A percentile compares a stretch with the other conserved stretches of the same genome.
phyloP scores from a whole-genome alignment of 1,139 yeast species.

The Candida frijolesensis region DNA sequence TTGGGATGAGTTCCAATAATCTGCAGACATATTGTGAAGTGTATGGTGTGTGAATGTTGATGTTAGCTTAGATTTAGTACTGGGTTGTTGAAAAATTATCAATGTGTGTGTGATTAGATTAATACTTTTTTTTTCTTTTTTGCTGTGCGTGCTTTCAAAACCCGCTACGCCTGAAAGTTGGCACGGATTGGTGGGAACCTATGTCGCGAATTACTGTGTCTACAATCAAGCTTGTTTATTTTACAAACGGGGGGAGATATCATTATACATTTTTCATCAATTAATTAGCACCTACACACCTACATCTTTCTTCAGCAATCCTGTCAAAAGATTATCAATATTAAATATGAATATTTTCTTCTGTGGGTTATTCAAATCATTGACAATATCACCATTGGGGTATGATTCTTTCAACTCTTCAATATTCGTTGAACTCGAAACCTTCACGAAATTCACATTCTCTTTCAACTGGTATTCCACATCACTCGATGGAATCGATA shows the following conservation, averaged over 20 bases:
- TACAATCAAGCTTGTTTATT: too few relatives aligned
- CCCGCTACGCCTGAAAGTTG: too few relatives aligned
- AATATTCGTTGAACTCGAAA: background rate
- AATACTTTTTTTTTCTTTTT: too few relatives aligned
- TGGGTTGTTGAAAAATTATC: too few relatives aligned
- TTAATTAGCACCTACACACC: background rate
- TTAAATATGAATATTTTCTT: constrained; percentile 10
- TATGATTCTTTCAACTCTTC: constrained; percentile 1
- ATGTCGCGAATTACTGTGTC: too few relatives aligned
- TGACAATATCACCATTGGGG: constrained; percentile 12
- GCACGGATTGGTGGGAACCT: too few relatives aligned
- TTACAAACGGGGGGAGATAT: background rate
- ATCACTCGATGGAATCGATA: background rate
- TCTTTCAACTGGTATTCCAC: background rate
- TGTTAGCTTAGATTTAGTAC: too few relatives aligned
- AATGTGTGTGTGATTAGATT: too few relatives aligned
- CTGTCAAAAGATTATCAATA: constrained; percentile 4
- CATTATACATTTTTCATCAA: background rate
- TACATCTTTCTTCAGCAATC: background rate
- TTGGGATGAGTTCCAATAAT: constrained; percentile 51
- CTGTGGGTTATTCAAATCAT: constrained; percentile 9
- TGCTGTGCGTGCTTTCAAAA: too few relatives aligned
- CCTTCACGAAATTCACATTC: background rate
- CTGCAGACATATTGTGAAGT: constrained; percentile 41
- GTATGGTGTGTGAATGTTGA: background rate